A percentile compares a stretch with the other conserved stretches of the same genome.
Conservation (phyloP, 2,329 filamentous ascomycete genomes). For the Aspergillus luchuensis region DNA sequence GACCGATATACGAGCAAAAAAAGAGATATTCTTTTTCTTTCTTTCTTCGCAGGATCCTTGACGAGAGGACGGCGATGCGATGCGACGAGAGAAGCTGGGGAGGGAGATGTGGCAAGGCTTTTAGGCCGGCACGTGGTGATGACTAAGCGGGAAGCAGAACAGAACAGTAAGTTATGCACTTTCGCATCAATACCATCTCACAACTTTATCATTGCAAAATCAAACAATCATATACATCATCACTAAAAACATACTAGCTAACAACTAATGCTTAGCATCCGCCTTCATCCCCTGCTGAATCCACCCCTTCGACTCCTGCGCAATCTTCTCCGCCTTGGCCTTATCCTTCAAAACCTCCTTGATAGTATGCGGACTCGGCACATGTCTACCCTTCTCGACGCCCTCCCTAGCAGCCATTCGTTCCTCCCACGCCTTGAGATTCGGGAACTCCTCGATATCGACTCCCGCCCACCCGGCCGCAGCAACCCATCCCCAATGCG, state of each 20-base stretch:
- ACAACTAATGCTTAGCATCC: constrained; percentile 49
- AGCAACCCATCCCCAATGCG: constrained; percentile 77
- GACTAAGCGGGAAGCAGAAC: constrained; percentile 7
- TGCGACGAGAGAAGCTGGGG: neutral
- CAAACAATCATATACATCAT: no score
- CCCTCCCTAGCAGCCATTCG: constrained; percentile 68
- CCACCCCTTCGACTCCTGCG: constrained; percentile 60
- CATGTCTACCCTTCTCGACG: constrained; percentile 73
- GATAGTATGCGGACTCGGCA: constrained; percentile 65
- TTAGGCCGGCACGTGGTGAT: constrained; percentile 16
- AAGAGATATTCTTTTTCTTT: neutral
- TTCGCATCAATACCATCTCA: no score
- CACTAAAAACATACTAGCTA: neutral
- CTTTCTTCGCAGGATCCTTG: neutral
- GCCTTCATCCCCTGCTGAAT: constrained; percentile 70
- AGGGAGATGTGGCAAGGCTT: constrained; percentile 17
- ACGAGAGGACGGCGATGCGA: neutral
- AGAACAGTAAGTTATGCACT: neutral
- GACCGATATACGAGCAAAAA: constrained; percentile 11
- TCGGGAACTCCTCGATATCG: constrained; percentile 73
- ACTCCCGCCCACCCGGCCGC: constrained; percentile 61
- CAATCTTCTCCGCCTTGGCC: constrained; percentile 60
- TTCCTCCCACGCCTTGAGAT: constrained; percentile 75
- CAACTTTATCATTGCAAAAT: no score
- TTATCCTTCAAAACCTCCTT: constrained; percentile 62